These are phyloP conservation scores for Dissophora ornata DNA, from an alignment of 192 early-diverging fungal genomes.

Conservation along the genomic window DNA sequence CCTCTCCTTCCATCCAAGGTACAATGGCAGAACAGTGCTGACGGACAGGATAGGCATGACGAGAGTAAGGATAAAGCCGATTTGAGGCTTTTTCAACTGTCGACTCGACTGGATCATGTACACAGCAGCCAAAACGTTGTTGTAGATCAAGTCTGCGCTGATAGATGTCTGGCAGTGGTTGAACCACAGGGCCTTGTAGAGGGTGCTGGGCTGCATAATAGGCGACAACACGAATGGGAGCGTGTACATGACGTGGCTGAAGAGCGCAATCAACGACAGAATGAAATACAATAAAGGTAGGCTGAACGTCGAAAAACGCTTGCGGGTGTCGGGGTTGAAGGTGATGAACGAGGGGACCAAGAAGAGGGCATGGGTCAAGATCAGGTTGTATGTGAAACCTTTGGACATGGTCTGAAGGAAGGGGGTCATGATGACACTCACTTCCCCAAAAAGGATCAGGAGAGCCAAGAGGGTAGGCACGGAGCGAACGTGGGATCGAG, in stretches of 20 bases:
- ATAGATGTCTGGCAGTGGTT: slow-evolving; percentile 54
- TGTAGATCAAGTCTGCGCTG: slow-evolving; percentile 47
- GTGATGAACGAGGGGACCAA: slow-evolving; percentile 31
- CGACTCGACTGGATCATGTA: slow-evolving; percentile 46
- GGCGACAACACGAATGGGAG: slow-evolving; percentile 41
- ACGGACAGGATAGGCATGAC: slow-evolving; percentile 40
- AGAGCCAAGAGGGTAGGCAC: slow-evolving; percentile 29
- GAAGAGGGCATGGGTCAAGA: slow-evolving; percentile 43
- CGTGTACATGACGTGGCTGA: slow-evolving; percentile 35
- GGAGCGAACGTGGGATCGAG: slow-evolving; percentile 19
- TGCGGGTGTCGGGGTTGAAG: slow-evolving; percentile 33
- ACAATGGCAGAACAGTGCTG: slow-evolving; percentile 40
- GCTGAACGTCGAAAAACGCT: slow-evolving; percentile 18
- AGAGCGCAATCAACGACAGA: slow-evolving; percentile 26
- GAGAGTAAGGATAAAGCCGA: slow-evolving; percentile 18
- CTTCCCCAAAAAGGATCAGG: slow-evolving; percentile 39
- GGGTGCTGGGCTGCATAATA: slow-evolving; percentile 29
- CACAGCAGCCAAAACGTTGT: slow-evolving; percentile 32
- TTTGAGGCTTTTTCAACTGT: slow-evolving; percentile 25
- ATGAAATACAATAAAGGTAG: slow-evolving; percentile 37
- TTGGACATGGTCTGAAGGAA: slow-evolving; percentile 33
- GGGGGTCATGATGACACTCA: slow-evolving; percentile 43
- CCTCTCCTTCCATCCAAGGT: slow-evolving; percentile 44
- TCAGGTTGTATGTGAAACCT: slow-evolving; percentile 33
- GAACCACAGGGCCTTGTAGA: slow-evolving; percentile 37